A percentile compares a stretch with the other conserved stretches of the same genome.
phyloP scores from a whole-genome alignment of 345 rosid genomes.

The Triadica sebifera region DNA sequence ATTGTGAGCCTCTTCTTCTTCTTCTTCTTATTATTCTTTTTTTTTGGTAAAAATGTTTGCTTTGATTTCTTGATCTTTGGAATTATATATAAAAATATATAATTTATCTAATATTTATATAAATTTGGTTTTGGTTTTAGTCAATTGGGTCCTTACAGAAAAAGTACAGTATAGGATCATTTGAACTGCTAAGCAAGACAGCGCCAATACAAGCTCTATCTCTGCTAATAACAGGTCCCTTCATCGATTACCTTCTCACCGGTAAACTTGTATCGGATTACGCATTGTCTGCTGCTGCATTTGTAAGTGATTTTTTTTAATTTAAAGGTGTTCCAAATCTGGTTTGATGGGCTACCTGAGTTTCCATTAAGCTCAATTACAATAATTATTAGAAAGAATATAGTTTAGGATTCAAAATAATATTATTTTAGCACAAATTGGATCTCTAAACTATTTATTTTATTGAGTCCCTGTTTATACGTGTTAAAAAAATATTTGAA shows the following conservation, averaged over 20 bases:
- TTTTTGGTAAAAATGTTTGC: neutral
- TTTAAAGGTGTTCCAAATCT: too few relatives aligned
- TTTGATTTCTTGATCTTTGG: too few relatives aligned
- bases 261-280: conserved; percentile 60
- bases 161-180: conserved; percentile 89
- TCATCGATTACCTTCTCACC: conserved; percentile 65
- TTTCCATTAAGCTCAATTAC: too few relatives aligned
- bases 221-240: conserved; percentile 81
- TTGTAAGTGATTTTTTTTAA: conserved; percentile 40
- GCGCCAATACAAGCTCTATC: conserved; percentile 95
- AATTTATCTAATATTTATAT: too few relatives aligned
- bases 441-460: too few relatives aligned
- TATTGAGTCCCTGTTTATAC: too few relatives aligned
- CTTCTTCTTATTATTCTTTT: neutral
- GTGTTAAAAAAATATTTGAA: too few relatives aligned
- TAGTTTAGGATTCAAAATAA: too few relatives aligned
- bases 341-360: too few relatives aligned
- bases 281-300: conserved; percentile 62
- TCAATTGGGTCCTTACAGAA: conserved; percentile 88
- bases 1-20: conserved; percentile 52
- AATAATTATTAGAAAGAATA: too few relatives aligned
- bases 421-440: too few relatives aligned
- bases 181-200: conserved; percentile 85
- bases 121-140: conserved; percentile 31
- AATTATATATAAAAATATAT: too few relatives aligned